Percentiles rank a stretch among this genome's conserved stretches.
Conservation (phyloP, 2,329 filamentous ascomycete genomes). For the Sphaerostilbella broomeana region DNA sequence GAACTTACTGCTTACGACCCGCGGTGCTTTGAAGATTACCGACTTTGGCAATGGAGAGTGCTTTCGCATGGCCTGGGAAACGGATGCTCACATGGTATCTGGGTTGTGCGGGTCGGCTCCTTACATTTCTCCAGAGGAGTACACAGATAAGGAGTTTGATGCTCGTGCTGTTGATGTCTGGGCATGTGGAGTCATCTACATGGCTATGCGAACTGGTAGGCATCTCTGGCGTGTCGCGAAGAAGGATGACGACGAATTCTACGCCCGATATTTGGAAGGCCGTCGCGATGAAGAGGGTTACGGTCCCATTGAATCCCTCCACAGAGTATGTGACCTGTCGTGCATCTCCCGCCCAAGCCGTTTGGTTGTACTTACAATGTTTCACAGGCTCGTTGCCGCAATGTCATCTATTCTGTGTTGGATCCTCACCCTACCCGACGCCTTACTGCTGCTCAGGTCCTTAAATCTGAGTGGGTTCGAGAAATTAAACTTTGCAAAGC, state of each 20-base stretch:
- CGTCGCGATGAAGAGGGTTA: constrained; percentile 93
- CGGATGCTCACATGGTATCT: constrained; percentile 95
- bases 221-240: constrained; percentile 97
- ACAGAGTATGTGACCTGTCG: constrained; percentile 62
- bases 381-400: constrained; percentile 81
- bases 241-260: constrained; percentile 96
- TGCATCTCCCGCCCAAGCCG: neutral
- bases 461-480: constrained; percentile 97
- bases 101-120: constrained; percentile 94
- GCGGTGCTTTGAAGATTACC: constrained; percentile 91
- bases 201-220: constrained; percentile 96
- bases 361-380: neutral
- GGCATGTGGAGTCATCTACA: constrained; percentile 98
- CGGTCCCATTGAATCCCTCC: constrained; percentile 88
- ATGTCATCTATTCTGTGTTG: constrained; percentile 97
- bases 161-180: constrained; percentile 96
- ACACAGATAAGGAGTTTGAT: constrained; percentile 91
- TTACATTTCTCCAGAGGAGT: constrained; percentile 96
- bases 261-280: constrained; percentile 86
- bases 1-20: constrained; percentile 87
- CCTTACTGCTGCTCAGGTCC: constrained; percentile 90
- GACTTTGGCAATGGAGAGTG: constrained; percentile 99
- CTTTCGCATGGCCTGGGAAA: constrained; percentile 99
- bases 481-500: constrained; percentile 97
- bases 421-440: constrained; percentile 89